Conservation (phyloP, 768 basidiomycete genomes). For the Omphalotus guepiniiformis region DNA sequence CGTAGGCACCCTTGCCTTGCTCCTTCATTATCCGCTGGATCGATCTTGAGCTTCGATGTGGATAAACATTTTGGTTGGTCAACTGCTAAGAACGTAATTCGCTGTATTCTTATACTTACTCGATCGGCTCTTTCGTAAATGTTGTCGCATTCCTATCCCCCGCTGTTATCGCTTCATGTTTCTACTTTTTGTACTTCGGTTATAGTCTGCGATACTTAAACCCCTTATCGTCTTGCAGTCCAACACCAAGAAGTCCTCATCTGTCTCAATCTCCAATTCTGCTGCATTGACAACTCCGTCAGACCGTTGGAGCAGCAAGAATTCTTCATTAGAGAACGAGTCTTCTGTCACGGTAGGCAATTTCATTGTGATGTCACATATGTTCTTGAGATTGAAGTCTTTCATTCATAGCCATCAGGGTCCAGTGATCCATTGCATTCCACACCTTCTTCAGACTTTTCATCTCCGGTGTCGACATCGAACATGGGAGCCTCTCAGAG, state of each 20-base stretch:
- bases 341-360: neutral
- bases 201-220: too few relatives aligned
- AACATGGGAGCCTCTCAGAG: too few relatives aligned
- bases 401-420: too few relatives aligned
- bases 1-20: neutral
- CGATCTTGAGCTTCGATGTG: neutral
- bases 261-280: neutral
- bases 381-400: neutral
- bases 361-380: neutral
- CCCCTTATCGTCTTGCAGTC: too few relatives aligned
- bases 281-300: neutral
- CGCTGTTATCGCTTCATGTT: too few relatives aligned
- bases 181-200: too few relatives aligned
- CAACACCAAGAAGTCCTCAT: too few relatives aligned
- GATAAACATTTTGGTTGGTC: neutral
- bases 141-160: too few relatives aligned
- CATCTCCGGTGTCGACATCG: neutral
- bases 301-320: neutral
- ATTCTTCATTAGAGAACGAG: neutral
- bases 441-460: neutral
- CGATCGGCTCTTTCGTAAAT: too few relatives aligned
- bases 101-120: too few relatives aligned
- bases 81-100: neutral
- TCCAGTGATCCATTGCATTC: neutral
- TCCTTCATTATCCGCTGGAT: neutral